A percentile compares a stretch with the other conserved stretches of the same genome.
These are phyloP conservation scores for Podaxis mareebaensis DNA, from an alignment of 768 basidiomycete species.

Conservation along the genomic window DNA sequence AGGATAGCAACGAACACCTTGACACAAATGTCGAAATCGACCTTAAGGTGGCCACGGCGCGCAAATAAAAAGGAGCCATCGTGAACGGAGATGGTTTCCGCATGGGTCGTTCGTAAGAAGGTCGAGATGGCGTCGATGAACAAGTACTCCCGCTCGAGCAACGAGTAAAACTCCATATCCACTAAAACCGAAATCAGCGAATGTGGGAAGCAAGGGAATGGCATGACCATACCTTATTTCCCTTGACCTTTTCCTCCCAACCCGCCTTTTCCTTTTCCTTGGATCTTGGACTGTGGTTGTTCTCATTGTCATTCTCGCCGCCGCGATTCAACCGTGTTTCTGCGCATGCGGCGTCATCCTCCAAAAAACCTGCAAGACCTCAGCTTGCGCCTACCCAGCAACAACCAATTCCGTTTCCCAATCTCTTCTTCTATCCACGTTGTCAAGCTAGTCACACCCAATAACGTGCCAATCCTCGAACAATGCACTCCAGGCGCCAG, in stretches of 20 bases:
- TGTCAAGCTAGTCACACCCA: conserved; percentile 70
- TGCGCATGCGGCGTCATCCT: conserved; percentile 72
- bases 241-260: conserved; percentile 30
- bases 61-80: conserved; percentile 83
- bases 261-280: conserved; percentile 23
- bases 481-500: conserved; percentile 69
- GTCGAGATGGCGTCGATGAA: conserved; percentile 81
- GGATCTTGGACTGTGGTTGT: conserved; percentile 18
- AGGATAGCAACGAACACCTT: conserved; percentile 83
- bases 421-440: conserved; percentile 88
- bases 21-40: conserved; percentile 79
- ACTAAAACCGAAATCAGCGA: conserved; percentile 23
- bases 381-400: conserved; percentile 50
- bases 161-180: conserved; percentile 43
- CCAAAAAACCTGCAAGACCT: conserved; percentile 76
- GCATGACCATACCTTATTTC: conserved; percentile 35
- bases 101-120: conserved; percentile 83
- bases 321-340: conserved; percentile 39
- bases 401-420: conserved; percentile 85
- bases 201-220: background rate
- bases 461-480: conserved; percentile 67
- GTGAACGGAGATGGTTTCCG: conserved; percentile 72
- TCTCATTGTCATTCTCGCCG: conserved; percentile 27
- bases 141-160: conserved; percentile 73
- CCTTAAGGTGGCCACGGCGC: conserved; percentile 81